A percentile compares a stretch with the other conserved stretches of the same genome.
These are phyloP conservation scores for Nothophytophthora sp. DNA, from an alignment of 352 stramenopile genomes.

Conservation along the genomic window DNA sequence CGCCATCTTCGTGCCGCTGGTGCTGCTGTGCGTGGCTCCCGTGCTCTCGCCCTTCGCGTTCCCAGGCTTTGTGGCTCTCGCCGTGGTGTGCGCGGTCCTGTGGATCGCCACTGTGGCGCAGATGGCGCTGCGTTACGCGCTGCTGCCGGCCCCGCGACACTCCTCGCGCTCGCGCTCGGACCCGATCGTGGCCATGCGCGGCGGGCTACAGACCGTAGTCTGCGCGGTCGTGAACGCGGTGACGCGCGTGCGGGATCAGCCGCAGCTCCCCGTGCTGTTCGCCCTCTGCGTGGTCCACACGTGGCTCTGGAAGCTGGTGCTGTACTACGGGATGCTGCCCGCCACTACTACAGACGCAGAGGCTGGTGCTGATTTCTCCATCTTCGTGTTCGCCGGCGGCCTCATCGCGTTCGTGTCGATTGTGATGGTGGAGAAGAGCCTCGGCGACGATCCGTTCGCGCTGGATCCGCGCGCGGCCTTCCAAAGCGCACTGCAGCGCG, in stretches of 20 bases:
- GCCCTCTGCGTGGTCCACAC: conserved; percentile 45
- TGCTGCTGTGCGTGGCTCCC: conserved; percentile 29
- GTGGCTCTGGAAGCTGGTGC: conserved; percentile 51
- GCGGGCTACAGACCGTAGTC: conserved; percentile 34
- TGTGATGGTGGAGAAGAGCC: conserved; percentile 38
- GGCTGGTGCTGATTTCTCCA: conserved; percentile 19
- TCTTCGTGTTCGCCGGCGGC: conserved; percentile 39
- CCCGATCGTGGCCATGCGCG: conserved; percentile 16
- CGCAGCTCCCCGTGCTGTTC: conserved; percentile 46
- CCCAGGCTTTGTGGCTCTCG: conserved; percentile 24
- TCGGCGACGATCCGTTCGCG: conserved; percentile 51
- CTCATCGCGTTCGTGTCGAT: conserved; percentile 49
- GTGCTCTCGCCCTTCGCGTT: conserved; percentile 35
- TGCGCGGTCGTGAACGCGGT: conserved; percentile 34
- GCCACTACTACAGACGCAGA: conserved; percentile 1
- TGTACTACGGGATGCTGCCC: conserved; percentile 34
- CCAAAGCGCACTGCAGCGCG: conserved; percentile 32
- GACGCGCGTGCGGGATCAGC: conserved; percentile 36
- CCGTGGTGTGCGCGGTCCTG: conserved; percentile 20
- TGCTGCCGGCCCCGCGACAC: conserved; percentile 37
- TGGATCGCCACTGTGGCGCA: conserved; percentile 27
- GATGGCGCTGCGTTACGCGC: conserved; percentile 42
- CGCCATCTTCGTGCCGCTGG: conserved; percentile 20
- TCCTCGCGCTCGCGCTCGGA: conserved; percentile 19
- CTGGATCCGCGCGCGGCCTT: conserved; percentile 47